These are phyloP conservation scores for Pseudopediastrum boryanum DNA, from an alignment of 139 green algal genomes.

Conservation along the genomic window DNA sequence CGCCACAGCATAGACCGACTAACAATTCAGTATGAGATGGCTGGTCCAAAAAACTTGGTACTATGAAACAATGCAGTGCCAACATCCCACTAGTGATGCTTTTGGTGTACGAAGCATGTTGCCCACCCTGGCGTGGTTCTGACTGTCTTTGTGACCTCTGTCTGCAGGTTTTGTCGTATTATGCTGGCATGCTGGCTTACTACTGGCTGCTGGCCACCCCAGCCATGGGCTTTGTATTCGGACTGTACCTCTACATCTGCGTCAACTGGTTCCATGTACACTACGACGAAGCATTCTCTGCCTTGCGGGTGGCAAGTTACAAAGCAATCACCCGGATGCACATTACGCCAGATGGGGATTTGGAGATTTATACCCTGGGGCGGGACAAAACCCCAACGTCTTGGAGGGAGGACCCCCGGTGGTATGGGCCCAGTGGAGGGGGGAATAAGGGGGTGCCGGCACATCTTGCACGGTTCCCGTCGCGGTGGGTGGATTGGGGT, in stretches of 20 bases:
- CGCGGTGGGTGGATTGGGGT: constrained; percentile 22
- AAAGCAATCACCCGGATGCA: constrained; percentile 86
- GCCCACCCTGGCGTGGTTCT: neutral
- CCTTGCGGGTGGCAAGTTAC: constrained; percentile 72
- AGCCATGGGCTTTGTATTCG: constrained; percentile 82
- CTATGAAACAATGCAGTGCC: no score
- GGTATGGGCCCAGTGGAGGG: constrained; percentile 60
- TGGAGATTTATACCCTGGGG: constrained; percentile 70
- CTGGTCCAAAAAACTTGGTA: no score
- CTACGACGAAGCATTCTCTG: constrained; percentile 88
- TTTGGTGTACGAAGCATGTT: no score
- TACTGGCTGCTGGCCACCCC: constrained; percentile 92
- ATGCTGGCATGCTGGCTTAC: constrained; percentile 84
- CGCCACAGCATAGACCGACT: no score
- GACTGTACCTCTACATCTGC: constrained; percentile 83
- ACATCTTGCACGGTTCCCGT: constrained; percentile 21
- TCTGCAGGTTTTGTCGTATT: constrained; percentile 78
- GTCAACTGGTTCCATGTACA: constrained; percentile 82
- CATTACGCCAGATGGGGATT: constrained; percentile 67
- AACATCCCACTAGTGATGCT: no score
- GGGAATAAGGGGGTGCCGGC: constrained; percentile 25
- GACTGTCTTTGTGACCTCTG: constrained; percentile 40
- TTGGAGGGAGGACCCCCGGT: constrained; percentile 82
- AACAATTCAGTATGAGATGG: no score
- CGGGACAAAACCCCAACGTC: constrained; percentile 66